phyloP scores from a whole-genome alignment of 1,139 yeast species.

The Lodderomyces beijingensis region DNA sequence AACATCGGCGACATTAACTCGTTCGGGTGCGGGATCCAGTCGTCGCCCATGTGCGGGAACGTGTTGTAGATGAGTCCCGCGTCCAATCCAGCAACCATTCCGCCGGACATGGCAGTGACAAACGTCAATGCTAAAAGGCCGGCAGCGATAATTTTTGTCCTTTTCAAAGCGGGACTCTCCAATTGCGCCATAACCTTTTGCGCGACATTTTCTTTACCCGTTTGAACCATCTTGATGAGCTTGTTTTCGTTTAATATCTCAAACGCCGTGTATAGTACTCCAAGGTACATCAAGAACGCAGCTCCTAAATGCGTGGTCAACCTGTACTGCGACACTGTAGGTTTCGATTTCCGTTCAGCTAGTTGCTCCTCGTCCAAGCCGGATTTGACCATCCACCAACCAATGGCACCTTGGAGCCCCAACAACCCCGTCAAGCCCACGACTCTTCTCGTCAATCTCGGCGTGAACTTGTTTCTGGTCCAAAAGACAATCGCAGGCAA shows the following conservation, averaged over 20 bases:
- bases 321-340: conserved; percentile 94
- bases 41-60: conserved; percentile 94
- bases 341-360: conserved; percentile 77
- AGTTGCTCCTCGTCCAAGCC: conserved; percentile 84
- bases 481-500: conserved; percentile 85
- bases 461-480: conserved; percentile 58
- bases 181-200: conserved; percentile 49
- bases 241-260: conserved; percentile 75
- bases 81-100: conserved; percentile 96
- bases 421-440: conserved; percentile 70
- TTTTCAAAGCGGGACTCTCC: conserved; percentile 49
- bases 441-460: conserved; percentile 63
- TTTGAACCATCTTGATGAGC: conserved; percentile 40
- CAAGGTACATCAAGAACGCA: conserved; percentile 82
- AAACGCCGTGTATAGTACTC: conserved; percentile 87
- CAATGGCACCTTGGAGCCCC: conserved; percentile 92
- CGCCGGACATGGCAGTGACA: conserved; percentile 93
- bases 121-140: conserved; percentile 68
- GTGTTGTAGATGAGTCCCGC: conserved; percentile 96
- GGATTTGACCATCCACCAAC: conserved; percentile 99
- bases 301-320: conserved; percentile 93
- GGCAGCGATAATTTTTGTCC: conserved; percentile 50
- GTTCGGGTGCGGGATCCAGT: conserved; percentile 60
- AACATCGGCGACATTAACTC: conserved; percentile 79
- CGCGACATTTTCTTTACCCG: conserved; percentile 38